phyloP scores from a whole-genome alignment of 257 asterid species.

The Forsythia suspensa region DNA sequence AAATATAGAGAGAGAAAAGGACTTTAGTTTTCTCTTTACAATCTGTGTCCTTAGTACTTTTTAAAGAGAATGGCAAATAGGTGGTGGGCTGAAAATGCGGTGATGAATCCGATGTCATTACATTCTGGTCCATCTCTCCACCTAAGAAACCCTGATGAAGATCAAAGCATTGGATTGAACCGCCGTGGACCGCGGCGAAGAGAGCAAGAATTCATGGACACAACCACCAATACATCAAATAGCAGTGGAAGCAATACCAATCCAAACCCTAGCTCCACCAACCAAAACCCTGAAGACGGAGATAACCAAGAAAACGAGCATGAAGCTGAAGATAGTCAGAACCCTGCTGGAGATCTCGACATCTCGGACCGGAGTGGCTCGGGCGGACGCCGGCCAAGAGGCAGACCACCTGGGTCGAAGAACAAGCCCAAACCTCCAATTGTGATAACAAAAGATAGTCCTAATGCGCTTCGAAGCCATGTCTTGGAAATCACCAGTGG shows the following conservation, averaged over 20 bases:
- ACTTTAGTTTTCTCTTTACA: too few species aligned
- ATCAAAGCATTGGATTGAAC: conserved; percentile 35
- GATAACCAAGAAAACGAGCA: conserved; percentile 36
- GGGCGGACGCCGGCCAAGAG: conserved; percentile 60
- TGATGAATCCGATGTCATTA: conserved; percentile 58
- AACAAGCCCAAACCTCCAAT: conserved; percentile 70
- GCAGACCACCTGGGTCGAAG: conserved; percentile 77
- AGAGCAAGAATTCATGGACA: neutral
- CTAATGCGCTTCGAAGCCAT: conserved; percentile 72
- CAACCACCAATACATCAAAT: conserved; percentile 26
- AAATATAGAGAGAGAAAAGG: too few species aligned
- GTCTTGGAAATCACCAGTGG: conserved; percentile 67
- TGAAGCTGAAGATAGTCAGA: conserved; percentile 22
- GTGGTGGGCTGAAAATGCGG: conserved; percentile 80
- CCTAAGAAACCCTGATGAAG: conserved; percentile 40
- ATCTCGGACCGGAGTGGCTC: conserved; percentile 45
- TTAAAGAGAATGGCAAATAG: conserved; percentile 51
- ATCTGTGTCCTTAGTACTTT: neutral
- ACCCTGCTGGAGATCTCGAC: conserved; percentile 46
- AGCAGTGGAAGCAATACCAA: conserved; percentile 45
- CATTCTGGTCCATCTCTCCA: conserved; percentile 42
- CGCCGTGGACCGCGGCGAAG: neutral
- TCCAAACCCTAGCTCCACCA: conserved; percentile 25
- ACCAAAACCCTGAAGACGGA: conserved; percentile 42
- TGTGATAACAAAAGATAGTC: conserved; percentile 67